Evolutionary conservation across 768 basidiomycete genomes (phyloP).

Genomic region (Russula ochroleuca): DNA sequence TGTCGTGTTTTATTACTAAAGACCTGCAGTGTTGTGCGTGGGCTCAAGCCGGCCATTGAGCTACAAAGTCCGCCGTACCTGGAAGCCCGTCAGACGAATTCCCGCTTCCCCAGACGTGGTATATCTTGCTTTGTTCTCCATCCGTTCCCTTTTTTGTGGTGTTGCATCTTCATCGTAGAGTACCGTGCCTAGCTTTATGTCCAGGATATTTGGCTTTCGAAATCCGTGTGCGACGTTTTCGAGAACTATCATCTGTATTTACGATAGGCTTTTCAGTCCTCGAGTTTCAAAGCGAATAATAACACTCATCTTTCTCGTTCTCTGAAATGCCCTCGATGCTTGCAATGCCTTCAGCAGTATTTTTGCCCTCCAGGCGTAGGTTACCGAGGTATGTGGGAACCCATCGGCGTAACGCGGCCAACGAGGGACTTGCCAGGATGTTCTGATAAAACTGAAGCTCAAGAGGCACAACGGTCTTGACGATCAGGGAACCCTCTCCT

Average conservation of each 20-base stretch:
- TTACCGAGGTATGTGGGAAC: slow-evolving; percentile 79
- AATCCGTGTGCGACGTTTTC: slow-evolving; percentile 78
- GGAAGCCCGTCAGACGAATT: slow-evolving; percentile 82
- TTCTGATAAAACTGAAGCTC: slow-evolving; percentile 72
- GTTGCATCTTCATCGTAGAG: slow-evolving; percentile 64
- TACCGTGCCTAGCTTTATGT: slow-evolving; percentile 89
- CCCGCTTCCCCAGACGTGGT: slow-evolving; percentile 78
- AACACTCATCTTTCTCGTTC: slow-evolving; percentile 46
- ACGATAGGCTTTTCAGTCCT: slow-evolving; percentile 16
- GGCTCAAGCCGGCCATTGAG: not conserved
- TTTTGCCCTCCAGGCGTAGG: slow-evolving; percentile 62
- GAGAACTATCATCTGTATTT: slow-evolving; percentile 67
- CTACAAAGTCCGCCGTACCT: slow-evolving; percentile 46
- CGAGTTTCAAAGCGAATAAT: not conserved
- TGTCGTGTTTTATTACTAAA: slow-evolving; percentile 28
- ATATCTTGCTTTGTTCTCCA: slow-evolving; percentile 62
- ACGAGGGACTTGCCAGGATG: slow-evolving; percentile 40
- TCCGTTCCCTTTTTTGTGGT: slow-evolving; percentile 76
- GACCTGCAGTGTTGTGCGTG: slow-evolving; percentile 52
- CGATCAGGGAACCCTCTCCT: slow-evolving; percentile 71
- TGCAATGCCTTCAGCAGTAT: slow-evolving; percentile 21
- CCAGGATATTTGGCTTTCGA: slow-evolving; percentile 78
- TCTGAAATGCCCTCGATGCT: slow-evolving; percentile 29
- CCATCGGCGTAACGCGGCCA: slow-evolving; percentile 50
- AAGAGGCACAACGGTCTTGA: slow-evolving; percentile 64